These are phyloP conservation scores for Fusarium paranaense DNA, from an alignment of 2,329 filamentous ascomycete species.

Conservation along the genomic window DNA sequence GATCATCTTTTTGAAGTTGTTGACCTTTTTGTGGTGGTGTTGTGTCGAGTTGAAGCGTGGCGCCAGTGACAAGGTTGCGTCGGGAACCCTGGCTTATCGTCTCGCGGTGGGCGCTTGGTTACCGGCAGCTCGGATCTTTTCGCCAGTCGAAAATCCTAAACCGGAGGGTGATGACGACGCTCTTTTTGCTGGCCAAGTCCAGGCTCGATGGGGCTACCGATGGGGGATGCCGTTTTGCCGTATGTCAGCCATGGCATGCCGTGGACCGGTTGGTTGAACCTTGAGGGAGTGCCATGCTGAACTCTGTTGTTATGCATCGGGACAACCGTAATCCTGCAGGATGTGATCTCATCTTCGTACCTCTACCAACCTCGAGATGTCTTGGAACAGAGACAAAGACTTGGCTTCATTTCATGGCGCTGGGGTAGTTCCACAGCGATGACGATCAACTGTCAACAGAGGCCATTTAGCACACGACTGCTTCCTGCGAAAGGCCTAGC, in stretches of 20 bases:
- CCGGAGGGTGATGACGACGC: slow-evolving; percentile 27
- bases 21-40: neutral
- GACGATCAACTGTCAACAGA: slow-evolving; percentile 1
- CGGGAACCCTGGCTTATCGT: neutral
- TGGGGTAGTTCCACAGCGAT: slow-evolving; percentile 16
- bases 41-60: neutral
- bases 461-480: slow-evolving; percentile 28
- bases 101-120: neutral
- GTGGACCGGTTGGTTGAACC: neutral
- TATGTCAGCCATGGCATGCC: neutral
- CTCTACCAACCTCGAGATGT: neutral
- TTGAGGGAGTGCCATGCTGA: neutral
- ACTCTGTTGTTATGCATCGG: neutral
- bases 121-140: neutral
- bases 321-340: neutral
- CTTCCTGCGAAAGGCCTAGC: slow-evolving; percentile 24
- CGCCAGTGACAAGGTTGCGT: neutral
- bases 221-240: neutral
- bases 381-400: neutral
- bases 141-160: slow-evolving; percentile 1
- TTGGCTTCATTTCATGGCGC: slow-evolving; percentile 34
- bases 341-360: neutral
- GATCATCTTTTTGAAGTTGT: slow-evolving; percentile 27
- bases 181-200: neutral
- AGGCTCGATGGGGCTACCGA: slow-evolving; percentile 20